Conservation (phyloP, 805 yeast genomes). For the Hanseniaspora nectarophila region DNA sequence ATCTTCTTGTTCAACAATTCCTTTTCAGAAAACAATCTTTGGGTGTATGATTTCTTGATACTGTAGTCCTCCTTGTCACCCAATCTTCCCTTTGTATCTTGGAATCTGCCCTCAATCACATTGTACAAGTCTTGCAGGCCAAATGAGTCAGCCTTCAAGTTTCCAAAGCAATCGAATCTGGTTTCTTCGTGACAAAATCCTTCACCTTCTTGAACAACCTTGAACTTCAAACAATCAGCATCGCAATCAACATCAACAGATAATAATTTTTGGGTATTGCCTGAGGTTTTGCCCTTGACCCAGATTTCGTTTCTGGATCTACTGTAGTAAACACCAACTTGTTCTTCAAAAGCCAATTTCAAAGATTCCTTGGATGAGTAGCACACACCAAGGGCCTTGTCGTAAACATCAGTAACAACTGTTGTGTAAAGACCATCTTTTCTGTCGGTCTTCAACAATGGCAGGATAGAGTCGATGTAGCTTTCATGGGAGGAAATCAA, state of each 20-base stretch:
- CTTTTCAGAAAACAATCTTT: constrained; percentile 70
- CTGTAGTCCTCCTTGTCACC: constrained; percentile 31
- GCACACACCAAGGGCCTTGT: constrained; percentile 75
- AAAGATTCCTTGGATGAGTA: constrained; percentile 80
- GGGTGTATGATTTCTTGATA: constrained; percentile 57
- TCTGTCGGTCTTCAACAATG: constrained; percentile 64
- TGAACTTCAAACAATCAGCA: constrained; percentile 76
- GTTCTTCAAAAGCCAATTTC: constrained; percentile 63
- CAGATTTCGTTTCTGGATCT: constrained; percentile 79
- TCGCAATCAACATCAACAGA: constrained; percentile 76
- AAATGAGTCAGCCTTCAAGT: constrained; percentile 45
- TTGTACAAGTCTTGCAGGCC: constrained; percentile 43
- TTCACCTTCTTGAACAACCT: constrained; percentile 71
- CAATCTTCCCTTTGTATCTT: constrained; percentile 51
- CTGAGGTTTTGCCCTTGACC: constrained; percentile 95
- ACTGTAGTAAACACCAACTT: constrained; percentile 86
- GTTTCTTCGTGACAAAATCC: constrained; percentile 85
- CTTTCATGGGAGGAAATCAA: constrained; percentile 4
- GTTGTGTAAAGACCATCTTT: constrained; percentile 78
- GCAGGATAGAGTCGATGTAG: constrained; percentile 27
- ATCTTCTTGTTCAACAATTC: constrained; percentile 71
- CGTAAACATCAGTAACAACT: constrained; percentile 56
- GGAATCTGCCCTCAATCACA: constrained; percentile 50
- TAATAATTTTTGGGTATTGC: constrained; percentile 74
- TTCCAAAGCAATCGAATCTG: constrained; percentile 70